Evolutionary conservation across 2,329 filamentous ascomycete genomes (phyloP).

Genomic region (Neopestalotiopsis sp.): DNA sequence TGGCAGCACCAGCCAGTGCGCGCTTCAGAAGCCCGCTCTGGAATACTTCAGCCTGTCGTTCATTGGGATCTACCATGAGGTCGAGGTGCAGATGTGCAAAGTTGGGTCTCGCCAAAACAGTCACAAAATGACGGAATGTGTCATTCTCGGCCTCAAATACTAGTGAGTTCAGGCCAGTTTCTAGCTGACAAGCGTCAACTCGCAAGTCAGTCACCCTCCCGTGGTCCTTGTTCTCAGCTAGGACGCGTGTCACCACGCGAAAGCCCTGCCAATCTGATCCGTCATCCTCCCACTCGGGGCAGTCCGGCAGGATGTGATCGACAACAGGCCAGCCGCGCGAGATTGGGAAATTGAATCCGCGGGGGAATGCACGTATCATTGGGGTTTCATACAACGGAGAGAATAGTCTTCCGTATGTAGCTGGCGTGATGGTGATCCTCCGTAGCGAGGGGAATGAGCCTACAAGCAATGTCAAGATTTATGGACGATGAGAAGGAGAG

Average conservation of each 20-base stretch:
- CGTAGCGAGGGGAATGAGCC: neutral
- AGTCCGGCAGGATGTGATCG: neutral
- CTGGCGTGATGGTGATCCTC: neutral
- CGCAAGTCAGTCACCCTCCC: neutral
- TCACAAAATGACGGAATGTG: neutral
- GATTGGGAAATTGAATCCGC: neutral
- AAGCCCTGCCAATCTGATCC: neutral
- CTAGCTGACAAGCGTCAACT: neutral
- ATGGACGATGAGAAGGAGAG: neutral
- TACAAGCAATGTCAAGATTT: neutral
- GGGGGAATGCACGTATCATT: neutral
- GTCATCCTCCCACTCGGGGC: neutral
- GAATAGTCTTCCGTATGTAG: neutral
- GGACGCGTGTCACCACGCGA: neutral
- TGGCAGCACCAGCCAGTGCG: neutral
- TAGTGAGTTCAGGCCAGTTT: neutral
- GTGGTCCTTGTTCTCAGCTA: neutral
- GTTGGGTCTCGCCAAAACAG: neutral
- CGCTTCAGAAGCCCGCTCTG: neutral
- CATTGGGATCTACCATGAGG: neutral
- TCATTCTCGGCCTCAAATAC: neutral
- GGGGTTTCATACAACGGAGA: neutral
- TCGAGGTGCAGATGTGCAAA: neutral
- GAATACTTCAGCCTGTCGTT: neutral
- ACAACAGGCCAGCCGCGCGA: neutral